Evolutionary conservation across 2,329 filamentous ascomycete species (phyloP), one percentile per base, ranked within the genome.

Genomic region (Pleomassaria siparia): DNA sequence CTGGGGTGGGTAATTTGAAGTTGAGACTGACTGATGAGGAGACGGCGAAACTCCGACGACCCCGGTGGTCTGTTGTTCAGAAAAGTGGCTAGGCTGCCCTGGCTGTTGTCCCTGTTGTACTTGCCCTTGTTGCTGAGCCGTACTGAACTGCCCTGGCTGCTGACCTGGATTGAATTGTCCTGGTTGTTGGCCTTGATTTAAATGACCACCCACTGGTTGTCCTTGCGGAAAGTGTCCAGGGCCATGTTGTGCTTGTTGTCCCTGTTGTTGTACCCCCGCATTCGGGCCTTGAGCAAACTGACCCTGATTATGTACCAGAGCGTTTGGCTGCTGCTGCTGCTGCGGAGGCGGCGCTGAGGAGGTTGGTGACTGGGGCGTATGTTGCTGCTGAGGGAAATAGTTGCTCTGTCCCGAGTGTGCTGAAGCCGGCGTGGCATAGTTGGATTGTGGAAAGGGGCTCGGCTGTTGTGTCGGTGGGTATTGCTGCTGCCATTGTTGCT

Each of bases 371-470:
- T 66, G 58, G 28, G 59, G 49, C 13, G 35, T 33, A 44, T 54
- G 55, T 35, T 63, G 59, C 37, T 63, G 59, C 40, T 52, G 58
- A 4, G 60, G 49, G 21, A 64, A 65, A 40, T 69, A 68, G 40
- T 60, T 64, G 46, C 29, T 55, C 39, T 66, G 62, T 2, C 53
- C 58, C 5, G 58, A 51, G 35, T 58, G 50, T 1, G 44, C 53
- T 4, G 63, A 57, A 10, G 49, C 43, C 16, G 59, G 58, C 6
- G 56, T 63, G 2, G 47, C 48, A 46, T 66, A 60, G 29, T 44
- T 58, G 5, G 59, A 53, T n/a, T 37, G 35, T 12, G 60, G 53
- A 20, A 54, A 60, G 9, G 60, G 61, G 24, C 35, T 37, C n/a
- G 62, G 58, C 32, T 60, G 63, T 42, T 66, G 64, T 9, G 57